Evolutionary conservation across 306 rosid species (phyloP).

Genomic region (Pterocarpus macrocarpus): DNA sequence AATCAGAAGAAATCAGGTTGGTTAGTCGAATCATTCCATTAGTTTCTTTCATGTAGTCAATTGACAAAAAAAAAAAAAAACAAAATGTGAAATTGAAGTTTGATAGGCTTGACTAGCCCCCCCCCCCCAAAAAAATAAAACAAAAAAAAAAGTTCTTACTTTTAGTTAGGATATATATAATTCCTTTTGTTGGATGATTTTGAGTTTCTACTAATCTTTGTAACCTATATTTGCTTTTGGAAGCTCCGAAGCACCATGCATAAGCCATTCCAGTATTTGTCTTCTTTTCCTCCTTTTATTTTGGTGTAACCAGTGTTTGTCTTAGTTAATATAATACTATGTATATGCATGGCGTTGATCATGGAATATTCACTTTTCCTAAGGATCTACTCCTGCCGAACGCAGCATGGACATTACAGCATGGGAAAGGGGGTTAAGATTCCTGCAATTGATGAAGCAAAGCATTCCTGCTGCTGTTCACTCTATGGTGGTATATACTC

Average conservation of each 20-base stretch:
- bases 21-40: slow-evolving; percentile 48
- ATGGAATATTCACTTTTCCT: slow-evolving; percentile 92
- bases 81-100: not conserved
- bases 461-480: slow-evolving; percentile 88
- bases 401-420: slow-evolving; percentile 99
- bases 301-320: slow-evolving; percentile 19
- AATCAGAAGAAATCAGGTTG: slow-evolving; percentile 97
- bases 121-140: too few species aligned
- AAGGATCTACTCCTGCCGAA: slow-evolving; percentile 99
- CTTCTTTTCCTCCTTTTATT: not conserved
- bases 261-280: slow-evolving; percentile 14
- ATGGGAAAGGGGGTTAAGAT: slow-evolving; percentile 85
- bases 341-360: slow-evolving; percentile 81
- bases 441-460: slow-evolving; percentile 72
- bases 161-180: slow-evolving; percentile 4
- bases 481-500: slow-evolving; percentile 84
- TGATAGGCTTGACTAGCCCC: slow-evolving; percentile 4
- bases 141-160: not conserved
- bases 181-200: slow-evolving; percentile 26
- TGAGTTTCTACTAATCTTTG: slow-evolving; percentile 27
- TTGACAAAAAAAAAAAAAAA: not conserved
- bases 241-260: slow-evolving; percentile 35
- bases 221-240: slow-evolving; percentile 10
- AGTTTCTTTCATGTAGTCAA: slow-evolving; percentile 25
- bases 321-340: slow-evolving; percentile 47